Evolutionary conservation across 176 grass and related monocot species (phyloP).

Genomic region (Oryza glumipatula): DNA sequence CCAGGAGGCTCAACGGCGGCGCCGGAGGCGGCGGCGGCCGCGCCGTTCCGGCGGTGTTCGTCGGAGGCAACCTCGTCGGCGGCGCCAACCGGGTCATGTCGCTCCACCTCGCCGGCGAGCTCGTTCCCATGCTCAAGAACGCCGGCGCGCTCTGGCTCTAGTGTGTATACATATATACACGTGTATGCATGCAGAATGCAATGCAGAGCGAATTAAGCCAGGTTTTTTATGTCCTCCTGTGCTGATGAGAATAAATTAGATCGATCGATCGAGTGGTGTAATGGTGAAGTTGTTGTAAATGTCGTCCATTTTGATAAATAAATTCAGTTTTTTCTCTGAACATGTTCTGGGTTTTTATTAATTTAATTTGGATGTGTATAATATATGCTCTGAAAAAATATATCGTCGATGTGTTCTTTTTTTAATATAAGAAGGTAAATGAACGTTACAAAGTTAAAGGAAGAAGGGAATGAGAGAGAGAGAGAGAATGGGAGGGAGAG

Average conservation of each 20-base stretch:
- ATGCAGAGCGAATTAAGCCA: neutral
- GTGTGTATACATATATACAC: too few species aligned
- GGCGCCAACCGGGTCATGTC: slow-evolving; percentile 51
- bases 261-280: neutral
- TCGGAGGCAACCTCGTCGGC: slow-evolving; percentile 55
- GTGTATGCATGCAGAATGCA: neutral
- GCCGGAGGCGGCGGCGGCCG: neutral
- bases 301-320: neutral
- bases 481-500: too few species aligned
- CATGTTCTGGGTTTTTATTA: too few species aligned
- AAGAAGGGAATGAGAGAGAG: too few species aligned
- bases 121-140: slow-evolving; percentile 59
- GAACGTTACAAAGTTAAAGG: too few species aligned
- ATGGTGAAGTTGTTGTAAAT: neutral
- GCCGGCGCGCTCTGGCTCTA: slow-evolving; percentile 56
- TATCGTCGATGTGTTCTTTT: neutral
- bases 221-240: neutral
- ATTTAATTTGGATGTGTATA: too few species aligned
- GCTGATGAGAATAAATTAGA: neutral
- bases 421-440: too few species aligned
- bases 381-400: rapidly evolving
- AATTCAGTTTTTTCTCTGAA: neutral
- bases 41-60: slow-evolving; percentile 49
- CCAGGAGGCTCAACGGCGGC: slow-evolving; percentile 37
- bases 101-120: slow-evolving; percentile 58